phyloP scores from a whole-genome alignment of 306 rosid species.

The Pyrus communis region DNA sequence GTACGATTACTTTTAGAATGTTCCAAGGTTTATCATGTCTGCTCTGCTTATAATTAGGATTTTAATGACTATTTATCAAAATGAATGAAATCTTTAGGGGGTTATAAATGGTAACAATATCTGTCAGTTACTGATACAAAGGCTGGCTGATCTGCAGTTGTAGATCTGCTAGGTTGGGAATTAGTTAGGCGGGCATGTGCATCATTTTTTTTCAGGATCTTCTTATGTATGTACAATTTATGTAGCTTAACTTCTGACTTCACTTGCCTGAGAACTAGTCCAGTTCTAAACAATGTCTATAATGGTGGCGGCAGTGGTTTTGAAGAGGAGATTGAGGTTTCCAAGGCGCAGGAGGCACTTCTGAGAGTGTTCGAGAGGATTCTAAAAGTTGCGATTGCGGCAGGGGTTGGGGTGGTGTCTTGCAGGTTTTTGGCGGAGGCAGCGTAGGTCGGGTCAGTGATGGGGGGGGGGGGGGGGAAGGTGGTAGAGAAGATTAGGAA shows the following conservation, averaged over 20 bases:
- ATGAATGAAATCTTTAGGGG: not conserved
- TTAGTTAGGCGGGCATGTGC: not conserved
- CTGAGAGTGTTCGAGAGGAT: slow-evolving; percentile 84
- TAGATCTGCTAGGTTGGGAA: not conserved
- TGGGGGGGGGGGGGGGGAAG: slow-evolving; percentile 81
- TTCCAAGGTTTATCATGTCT: not conserved
- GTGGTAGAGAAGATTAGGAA: slow-evolving; percentile 83
- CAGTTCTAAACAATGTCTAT: not conserved
- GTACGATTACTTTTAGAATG: not conserved
- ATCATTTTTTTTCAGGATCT: not conserved
- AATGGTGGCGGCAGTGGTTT: not conserved
- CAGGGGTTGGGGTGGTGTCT: slow-evolving; percentile 60
- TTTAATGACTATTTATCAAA: not conserved
- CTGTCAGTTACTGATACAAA: not conserved
- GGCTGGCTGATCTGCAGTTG: not conserved
- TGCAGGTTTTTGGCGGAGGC: slow-evolving; percentile 64
- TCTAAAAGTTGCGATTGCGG: slow-evolving; percentile 82
- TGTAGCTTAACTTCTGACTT: not conserved
- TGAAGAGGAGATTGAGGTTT: slow-evolving; percentile 37
- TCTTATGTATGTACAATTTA: not conserved
- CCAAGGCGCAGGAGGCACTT: slow-evolving; percentile 86
- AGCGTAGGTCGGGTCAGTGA: slow-evolving; percentile 68
- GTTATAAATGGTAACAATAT: not conserved
- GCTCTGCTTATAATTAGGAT: not conserved
- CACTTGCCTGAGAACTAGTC: not conserved